phyloP scores from a whole-genome alignment of 148 eudicot genomes.

The Rhododendron henanense region DNA sequence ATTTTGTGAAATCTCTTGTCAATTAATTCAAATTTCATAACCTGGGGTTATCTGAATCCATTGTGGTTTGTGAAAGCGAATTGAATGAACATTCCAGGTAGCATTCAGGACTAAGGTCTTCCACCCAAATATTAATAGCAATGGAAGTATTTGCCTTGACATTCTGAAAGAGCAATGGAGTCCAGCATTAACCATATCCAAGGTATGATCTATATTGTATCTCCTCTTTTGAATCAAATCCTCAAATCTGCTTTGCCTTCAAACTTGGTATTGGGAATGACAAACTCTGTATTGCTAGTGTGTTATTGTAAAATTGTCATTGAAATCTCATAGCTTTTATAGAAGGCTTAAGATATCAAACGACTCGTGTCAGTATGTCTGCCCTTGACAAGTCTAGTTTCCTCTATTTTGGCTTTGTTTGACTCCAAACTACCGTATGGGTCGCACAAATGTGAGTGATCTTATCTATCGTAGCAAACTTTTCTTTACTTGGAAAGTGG shows the following conservation, averaged over 20 bases:
- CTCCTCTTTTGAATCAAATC: not conserved
- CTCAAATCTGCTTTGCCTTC: not conserved
- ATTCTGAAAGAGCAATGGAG: slow-evolving; percentile 46
- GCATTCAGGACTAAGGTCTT: slow-evolving; percentile 42
- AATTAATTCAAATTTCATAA: not conserved
- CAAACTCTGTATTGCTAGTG: not conserved
- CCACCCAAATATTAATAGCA: slow-evolving; percentile 41
- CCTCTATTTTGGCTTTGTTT: not conserved
- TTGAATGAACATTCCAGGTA: slow-evolving; percentile 15
- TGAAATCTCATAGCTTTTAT: not conserved
- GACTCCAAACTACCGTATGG: not conserved
- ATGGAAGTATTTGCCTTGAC: slow-evolving; percentile 42
- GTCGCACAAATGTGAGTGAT: not conserved
- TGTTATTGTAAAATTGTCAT: not conserved
- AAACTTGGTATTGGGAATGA: too few relatives aligned
- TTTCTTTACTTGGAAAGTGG: not conserved
- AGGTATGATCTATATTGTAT: slow-evolving; percentile 18
- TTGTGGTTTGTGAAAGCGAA: not conserved
- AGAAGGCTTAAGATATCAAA: not conserved
- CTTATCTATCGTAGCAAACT: too few relatives aligned
- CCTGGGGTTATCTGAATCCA: not conserved
- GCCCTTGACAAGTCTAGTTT: not conserved
- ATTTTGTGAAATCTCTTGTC: not conserved
- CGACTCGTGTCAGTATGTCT: not conserved
- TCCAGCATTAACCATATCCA: slow-evolving; percentile 40